phyloP scores from a whole-genome alignment of 441 rosid genomes.

The Euphorbia celastroides region DNA sequence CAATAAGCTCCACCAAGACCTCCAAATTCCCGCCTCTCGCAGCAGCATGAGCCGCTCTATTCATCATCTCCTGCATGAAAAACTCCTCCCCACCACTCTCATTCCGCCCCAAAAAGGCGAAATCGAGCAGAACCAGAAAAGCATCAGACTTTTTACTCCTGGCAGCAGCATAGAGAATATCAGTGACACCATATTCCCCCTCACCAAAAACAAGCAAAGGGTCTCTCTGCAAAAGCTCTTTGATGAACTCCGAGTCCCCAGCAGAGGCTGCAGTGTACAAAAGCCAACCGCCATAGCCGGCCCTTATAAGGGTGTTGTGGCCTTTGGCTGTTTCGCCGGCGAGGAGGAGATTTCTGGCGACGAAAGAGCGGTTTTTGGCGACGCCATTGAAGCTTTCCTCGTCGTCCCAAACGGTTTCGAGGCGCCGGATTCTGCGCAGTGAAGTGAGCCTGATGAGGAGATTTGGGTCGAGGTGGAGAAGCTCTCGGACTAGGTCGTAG shows the following conservation, averaged over 20 bases:
- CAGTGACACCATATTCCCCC: constrained; percentile 93
- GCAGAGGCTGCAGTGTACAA: constrained; percentile 96
- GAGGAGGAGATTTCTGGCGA: constrained; percentile 52
- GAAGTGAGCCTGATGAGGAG: constrained; percentile 95
- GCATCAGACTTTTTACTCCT: constrained; percentile 65
- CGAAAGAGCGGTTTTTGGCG: constrained; percentile 58
- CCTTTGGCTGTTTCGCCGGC: constrained; percentile 43
- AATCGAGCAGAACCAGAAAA: constrained; percentile 47
- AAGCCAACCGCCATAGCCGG: constrained; percentile 97
- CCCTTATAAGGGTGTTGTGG: constrained; percentile 62
- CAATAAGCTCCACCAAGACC: constrained; percentile 43
- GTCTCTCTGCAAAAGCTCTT: constrained; percentile 61
- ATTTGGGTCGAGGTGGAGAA: constrained; percentile 76
- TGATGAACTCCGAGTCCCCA: constrained; percentile 70
- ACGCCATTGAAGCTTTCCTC: constrained; percentile 51
- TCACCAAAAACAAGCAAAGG: constrained; percentile 89
- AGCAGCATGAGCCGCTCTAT: constrained; percentile 80
- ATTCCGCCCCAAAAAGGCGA: constrained; percentile 32
- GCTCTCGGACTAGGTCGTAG: constrained; percentile 75
- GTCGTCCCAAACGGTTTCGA: constrained; percentile 95
- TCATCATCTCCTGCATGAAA: constrained; percentile 66
- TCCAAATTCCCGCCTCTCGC: constrained; percentile 91
- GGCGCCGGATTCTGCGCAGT: constrained; percentile 92
- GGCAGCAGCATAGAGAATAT: constrained; percentile 76
- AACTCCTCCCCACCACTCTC: constrained; percentile 27